phyloP scores from a whole-genome alignment of 2,329 filamentous ascomycete genomes.

The Fusarium tupiense region DNA sequence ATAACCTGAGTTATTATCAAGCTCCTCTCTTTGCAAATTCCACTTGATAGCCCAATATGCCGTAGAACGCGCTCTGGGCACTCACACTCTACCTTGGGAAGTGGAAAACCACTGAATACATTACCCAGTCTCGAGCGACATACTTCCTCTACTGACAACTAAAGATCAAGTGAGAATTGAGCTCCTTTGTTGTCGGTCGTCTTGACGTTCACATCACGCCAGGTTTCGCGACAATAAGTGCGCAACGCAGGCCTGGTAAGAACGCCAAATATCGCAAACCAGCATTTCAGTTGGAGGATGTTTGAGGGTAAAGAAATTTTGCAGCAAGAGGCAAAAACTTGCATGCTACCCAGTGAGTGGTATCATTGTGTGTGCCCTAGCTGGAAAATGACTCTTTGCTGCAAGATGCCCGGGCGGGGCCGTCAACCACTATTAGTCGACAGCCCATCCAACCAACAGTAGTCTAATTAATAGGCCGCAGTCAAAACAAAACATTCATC shows the following conservation, averaged over 20 bases:
- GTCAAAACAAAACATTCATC: neutral
- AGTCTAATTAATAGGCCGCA: neutral
- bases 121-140: neutral
- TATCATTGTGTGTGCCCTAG: neutral
- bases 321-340: neutral
- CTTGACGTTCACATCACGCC: neutral
- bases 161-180: neutral
- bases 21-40: neutral
- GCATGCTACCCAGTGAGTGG: neutral
- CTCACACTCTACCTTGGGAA: neutral
- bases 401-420: neutral
- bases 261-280: neutral
- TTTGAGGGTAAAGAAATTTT: neutral
- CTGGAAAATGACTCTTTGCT: neutral
- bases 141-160: neutral
- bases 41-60: no score
- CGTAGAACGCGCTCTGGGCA: no score
- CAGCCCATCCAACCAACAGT: neutral
- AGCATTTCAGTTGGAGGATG: neutral
- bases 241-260: neutral
- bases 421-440: neutral
- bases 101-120: neutral
- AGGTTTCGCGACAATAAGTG: neutral
- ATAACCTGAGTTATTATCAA: neutral
- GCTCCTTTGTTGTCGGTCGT: neutral